These are phyloP conservation scores for Hanseniaspora thailandica DNA, from an alignment of 805 yeast genomes.

Conservation along the genomic window DNA sequence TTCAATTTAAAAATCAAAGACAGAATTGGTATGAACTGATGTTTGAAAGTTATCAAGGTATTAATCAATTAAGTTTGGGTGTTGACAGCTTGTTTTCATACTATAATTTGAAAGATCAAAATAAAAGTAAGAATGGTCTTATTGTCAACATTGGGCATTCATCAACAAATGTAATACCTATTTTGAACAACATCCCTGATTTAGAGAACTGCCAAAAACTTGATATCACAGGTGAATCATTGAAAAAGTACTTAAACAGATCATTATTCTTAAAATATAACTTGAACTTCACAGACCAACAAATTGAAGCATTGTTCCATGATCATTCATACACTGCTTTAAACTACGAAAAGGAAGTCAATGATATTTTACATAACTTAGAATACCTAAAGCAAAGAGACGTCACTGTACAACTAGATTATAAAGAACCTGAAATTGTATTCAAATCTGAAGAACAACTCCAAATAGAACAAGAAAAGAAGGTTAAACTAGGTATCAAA, in stretches of 20 bases:
- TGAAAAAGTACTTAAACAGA: conserved; percentile 50
- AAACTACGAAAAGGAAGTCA: conserved; percentile 55
- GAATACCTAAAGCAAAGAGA: conserved; percentile 59
- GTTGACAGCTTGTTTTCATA: conserved; percentile 73
- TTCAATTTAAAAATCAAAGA: conserved; percentile 59
- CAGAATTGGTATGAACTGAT: conserved; percentile 64
- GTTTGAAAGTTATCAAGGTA: conserved; percentile 64
- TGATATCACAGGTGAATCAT: conserved; percentile 82
- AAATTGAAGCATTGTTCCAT: conserved; percentile 55
- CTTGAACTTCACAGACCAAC: conserved; percentile 61
- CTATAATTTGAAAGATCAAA: conserved; percentile 39
- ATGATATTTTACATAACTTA: conserved; percentile 40
- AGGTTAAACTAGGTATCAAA: conserved; percentile 75
- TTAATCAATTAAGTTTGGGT: conserved; percentile 67
- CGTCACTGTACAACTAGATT: conserved; percentile 71
- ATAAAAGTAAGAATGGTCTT: conserved; percentile 38
- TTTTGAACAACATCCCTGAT: conserved; percentile 55
- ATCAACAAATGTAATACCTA: conserved; percentile 72
- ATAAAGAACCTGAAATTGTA: conserved; percentile 49
- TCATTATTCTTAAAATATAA: conserved; percentile 77
- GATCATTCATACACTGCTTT: conserved; percentile 69
- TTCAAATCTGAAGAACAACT: conserved; percentile 80
- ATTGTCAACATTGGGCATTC: conserved; percentile 77
- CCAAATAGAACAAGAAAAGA: conserved; percentile 59
- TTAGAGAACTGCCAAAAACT: conserved; percentile 63